phyloP scores from a whole-genome alignment of 139 green algal genomes.

The Ulvella scutata region DNA sequence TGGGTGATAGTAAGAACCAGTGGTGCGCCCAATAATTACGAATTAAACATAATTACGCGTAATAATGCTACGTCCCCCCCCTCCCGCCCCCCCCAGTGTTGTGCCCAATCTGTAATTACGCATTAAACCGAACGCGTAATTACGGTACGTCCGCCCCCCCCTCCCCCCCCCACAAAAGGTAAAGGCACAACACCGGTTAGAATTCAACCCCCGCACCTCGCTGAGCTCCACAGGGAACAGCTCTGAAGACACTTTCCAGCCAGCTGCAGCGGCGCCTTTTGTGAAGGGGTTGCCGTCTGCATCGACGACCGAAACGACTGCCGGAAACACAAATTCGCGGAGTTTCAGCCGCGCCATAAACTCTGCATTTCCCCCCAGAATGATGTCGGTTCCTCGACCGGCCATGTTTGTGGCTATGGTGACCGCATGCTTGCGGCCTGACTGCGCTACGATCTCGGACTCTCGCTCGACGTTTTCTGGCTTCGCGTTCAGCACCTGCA shows the following conservation, averaged over 20 bases:
- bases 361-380: constrained; percentile 65
- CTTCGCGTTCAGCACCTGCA: constrained; percentile 93
- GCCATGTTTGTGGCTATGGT: constrained; percentile 99
- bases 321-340: constrained; percentile 81
- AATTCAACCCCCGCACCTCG: no score
- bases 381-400: constrained; percentile 92
- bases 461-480: constrained; percentile 97
- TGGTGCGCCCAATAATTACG: no score
- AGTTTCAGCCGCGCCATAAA: constrained; percentile 88
- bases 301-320: neutral
- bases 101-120: no score
- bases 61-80: no score
- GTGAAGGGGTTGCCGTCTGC: constrained; percentile 1
- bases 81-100: no score
- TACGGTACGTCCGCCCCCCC: no score
- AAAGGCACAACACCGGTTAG: no score
- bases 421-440: constrained; percentile 58
- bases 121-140: no score
- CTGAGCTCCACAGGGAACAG: neutral
- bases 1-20: no score
- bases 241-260: neutral
- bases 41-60: no score
- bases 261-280: neutral
- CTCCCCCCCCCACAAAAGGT: no score
- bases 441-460: constrained; percentile 89